Percentiles rank a stretch among this genome's conserved stretches.
Conservation (phyloP, 208 protist genomes). For the Leishmania mexicana region DNA sequence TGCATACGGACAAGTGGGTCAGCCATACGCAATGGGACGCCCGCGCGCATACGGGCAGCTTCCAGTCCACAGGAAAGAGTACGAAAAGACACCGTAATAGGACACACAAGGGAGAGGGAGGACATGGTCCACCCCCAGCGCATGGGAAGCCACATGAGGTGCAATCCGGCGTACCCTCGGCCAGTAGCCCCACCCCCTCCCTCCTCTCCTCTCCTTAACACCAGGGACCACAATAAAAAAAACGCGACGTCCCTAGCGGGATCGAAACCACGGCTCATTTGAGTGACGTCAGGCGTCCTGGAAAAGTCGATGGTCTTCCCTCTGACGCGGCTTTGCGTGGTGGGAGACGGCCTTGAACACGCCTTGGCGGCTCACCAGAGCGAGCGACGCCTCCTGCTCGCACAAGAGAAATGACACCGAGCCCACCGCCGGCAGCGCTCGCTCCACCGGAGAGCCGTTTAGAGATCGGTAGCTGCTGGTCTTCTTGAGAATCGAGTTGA, state of each 20-base stretch:
- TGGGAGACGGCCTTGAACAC: constrained; percentile 20
- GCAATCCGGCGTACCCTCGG: neutral
- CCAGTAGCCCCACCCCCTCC: no score
- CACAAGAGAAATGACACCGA: constrained; percentile 28
- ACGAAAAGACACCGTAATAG: neutral
- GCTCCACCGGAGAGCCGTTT: constrained; percentile 2
- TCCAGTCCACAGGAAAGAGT: neutral
- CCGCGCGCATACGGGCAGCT: neutral
- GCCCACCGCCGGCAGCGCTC: neutral
- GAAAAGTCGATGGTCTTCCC: neutral
- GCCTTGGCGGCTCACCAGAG: constrained; percentile 22
- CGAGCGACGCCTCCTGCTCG: constrained; percentile 24
- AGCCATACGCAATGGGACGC: neutral
- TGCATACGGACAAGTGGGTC: neutral
- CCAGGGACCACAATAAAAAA: neutral
- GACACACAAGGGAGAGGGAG: neutral
- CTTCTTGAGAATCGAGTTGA: constrained; percentile 22
- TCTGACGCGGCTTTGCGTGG: neutral
- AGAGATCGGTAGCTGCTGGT: constrained; percentile 22
- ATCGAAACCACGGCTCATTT: neutral
- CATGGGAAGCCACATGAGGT: neutral
- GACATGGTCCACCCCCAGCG: neutral
- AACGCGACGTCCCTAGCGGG: neutral
- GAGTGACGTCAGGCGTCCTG: neutral
- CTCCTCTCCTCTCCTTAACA: no score